Percentiles rank a stretch among this genome's conserved stretches.
phyloP scores from a whole-genome alignment of 805 yeast genomes.

The Pichia eremophila region DNA sequence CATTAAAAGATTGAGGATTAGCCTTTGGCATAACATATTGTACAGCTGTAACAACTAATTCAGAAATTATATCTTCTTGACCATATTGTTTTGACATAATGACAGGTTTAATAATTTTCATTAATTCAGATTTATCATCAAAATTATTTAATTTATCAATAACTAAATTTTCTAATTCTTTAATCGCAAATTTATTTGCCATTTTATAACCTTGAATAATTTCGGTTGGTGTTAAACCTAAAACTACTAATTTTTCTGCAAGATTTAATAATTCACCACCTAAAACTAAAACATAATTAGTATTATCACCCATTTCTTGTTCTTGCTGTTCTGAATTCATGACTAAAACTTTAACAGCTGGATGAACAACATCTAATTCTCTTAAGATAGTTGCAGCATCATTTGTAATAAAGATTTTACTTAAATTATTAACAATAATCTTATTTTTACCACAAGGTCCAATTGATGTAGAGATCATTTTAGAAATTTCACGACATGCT shows the following conservation, averaged over 20 bases:
- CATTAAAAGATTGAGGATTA: slow-evolving; percentile 63
- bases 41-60: slow-evolving; percentile 78
- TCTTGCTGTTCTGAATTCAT: slow-evolving; percentile 98
- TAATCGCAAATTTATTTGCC: slow-evolving; percentile 69
- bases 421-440: slow-evolving; percentile 82
- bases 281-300: slow-evolving; percentile 81
- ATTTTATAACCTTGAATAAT: slow-evolving; percentile 85
- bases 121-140: slow-evolving; percentile 42
- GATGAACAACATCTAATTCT: slow-evolving; percentile 91
- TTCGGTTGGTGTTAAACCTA: slow-evolving; percentile 88
- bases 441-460: slow-evolving; percentile 98
- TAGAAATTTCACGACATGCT: slow-evolving; percentile 88
- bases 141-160: slow-evolving; percentile 56
- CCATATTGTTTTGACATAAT: slow-evolving; percentile 93
- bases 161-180: slow-evolving; percentile 56
- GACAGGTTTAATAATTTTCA: slow-evolving; percentile 75
- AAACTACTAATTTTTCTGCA: slow-evolving; percentile 73
- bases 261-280: slow-evolving; percentile 88
- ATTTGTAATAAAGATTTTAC: slow-evolving; percentile 80
- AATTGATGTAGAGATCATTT: slow-evolving; percentile 86
- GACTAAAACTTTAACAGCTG: slow-evolving; percentile 90
- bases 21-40: slow-evolving; percentile 65
- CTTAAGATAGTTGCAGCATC: slow-evolving; percentile 97
- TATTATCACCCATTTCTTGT: slow-evolving; percentile 93
- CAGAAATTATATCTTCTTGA: slow-evolving; percentile 65